phyloP scores from a whole-genome alignment of 2,329 filamentous ascomycete species.

The Juglanconis oblonga region DNA sequence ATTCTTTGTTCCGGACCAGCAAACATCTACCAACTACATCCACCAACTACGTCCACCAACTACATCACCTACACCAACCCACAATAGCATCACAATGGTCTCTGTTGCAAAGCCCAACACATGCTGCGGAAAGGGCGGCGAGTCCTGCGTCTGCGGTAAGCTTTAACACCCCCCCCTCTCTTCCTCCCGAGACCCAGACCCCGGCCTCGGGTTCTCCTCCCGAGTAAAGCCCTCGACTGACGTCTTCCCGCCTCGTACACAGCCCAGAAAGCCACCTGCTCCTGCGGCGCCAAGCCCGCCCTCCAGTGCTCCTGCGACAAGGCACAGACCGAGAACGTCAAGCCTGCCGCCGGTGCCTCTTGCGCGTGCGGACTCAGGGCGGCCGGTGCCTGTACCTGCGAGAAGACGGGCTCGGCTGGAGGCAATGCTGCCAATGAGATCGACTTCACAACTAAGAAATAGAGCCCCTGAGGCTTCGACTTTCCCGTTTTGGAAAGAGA shows the following conservation, averaged over 20 bases:
- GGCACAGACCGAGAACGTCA: slow-evolving; percentile 66
- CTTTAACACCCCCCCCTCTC: slow-evolving; percentile 11
- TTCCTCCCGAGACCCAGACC: background rate
- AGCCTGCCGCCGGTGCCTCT: slow-evolving; percentile 50
- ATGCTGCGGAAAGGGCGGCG: slow-evolving; percentile 54
- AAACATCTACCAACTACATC: slow-evolving; percentile 2
- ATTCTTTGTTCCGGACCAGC: no score
- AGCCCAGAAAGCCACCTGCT: slow-evolving; percentile 48
- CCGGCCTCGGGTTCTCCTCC: slow-evolving; percentile 1
- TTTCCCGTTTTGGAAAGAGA: background rate
- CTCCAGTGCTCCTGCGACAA: slow-evolving; percentile 81
- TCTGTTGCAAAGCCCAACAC: slow-evolving; percentile 39
- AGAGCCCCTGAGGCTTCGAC: slow-evolving; percentile 11
- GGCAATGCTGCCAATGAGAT: slow-evolving; percentile 69
- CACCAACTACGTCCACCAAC: background rate
- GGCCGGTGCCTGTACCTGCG: slow-evolving; percentile 77
- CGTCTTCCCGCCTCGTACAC: background rate
- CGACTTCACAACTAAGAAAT: slow-evolving; percentile 77
- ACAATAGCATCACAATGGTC: slow-evolving; percentile 27
- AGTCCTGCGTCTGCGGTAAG: slow-evolving; percentile 58
- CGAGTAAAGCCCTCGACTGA: background rate
- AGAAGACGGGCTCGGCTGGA: slow-evolving; percentile 61
- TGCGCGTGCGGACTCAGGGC: slow-evolving; percentile 78
- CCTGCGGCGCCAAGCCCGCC: slow-evolving; percentile 76
- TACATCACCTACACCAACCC: background rate